A percentile compares a stretch with the other conserved stretches of the same genome.
These are phyloP conservation scores for Rhododendron williamsianum DNA, from an alignment of 148 eudicot species.

Conservation along the genomic window DNA sequence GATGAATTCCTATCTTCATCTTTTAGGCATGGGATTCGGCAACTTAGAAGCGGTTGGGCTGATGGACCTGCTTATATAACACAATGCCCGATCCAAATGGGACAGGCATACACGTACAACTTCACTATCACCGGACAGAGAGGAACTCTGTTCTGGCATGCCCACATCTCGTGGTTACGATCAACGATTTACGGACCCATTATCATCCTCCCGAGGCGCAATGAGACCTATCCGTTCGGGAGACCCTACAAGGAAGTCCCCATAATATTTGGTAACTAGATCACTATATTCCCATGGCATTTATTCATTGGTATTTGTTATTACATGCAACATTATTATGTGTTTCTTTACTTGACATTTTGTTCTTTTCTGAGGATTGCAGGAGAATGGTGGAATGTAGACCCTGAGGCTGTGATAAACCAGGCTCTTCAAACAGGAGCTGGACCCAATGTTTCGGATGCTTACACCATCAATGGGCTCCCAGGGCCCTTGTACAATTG, in stretches of 20 bases:
- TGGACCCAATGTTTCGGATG: conserved; percentile 15
- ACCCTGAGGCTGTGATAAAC: conserved; percentile 12
- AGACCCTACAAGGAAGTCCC: conserved; percentile 9
- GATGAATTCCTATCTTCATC: not conserved
- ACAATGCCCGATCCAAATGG: conserved; percentile 14
- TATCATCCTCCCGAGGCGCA: conserved; percentile 10
- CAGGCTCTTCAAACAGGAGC: conserved; percentile 16
- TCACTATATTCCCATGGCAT: not conserved
- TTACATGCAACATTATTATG: no score
- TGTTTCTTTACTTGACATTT: not conserved
- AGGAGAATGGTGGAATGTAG: conserved; percentile 20
- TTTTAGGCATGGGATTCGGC: conserved; percentile 15
- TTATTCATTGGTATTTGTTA: not conserved
- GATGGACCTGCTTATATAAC: conserved; percentile 15
- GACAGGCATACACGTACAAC: conserved; percentile 13
- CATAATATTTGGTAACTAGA: conserved; percentile 1
- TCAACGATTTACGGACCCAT: conserved; percentile 9
- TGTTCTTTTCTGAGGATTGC: not conserved
- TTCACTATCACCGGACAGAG: conserved; percentile 11
- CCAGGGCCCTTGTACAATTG: conserved; percentile 15
- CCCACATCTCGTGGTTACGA: conserved; percentile 13
- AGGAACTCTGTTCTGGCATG: conserved; percentile 12
- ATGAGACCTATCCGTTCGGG: conserved; percentile 4
- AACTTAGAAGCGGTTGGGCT: conserved; percentile 4
- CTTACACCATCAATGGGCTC: conserved; percentile 15